Conservation (phyloP, 306 rosid genomes). For the Parietaria judaica region DNA sequence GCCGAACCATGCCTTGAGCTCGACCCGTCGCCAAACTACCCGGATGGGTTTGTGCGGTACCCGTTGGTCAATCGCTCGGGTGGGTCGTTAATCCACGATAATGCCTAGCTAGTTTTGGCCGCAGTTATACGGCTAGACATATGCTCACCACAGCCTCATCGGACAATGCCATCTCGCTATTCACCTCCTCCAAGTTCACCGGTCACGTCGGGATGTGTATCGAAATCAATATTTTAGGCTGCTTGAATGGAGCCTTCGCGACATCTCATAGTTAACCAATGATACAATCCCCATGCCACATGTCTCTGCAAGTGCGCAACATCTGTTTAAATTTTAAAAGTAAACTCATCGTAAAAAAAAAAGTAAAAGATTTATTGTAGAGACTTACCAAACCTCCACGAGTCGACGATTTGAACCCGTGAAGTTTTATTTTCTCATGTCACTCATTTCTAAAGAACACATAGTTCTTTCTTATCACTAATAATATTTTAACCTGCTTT, state of each 20-base stretch:
- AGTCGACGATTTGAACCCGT: too few relatives aligned
- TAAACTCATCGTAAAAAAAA: too few relatives aligned
- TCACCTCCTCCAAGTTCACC: constrained; percentile 76
- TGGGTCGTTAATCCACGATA: constrained; percentile 61
- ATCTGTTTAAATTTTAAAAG: too few relatives aligned
- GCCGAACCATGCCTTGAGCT: constrained; percentile 69
- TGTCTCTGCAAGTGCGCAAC: constrained; percentile 55
- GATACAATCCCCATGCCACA: background rate
- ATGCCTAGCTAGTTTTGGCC: constrained; percentile 95
- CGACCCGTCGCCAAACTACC: constrained; percentile 87
- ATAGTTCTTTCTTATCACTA: too few relatives aligned
- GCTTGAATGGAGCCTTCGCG: background rate
- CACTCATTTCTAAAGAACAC: too few relatives aligned
- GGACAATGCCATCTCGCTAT: constrained; percentile 56
- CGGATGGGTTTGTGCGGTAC: constrained; percentile 60
- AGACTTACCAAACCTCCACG: too few relatives aligned
- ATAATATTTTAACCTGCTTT: background rate
- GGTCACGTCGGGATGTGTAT: constrained; percentile 90
- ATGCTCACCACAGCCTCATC: constrained; percentile 61
- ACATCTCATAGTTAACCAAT: background rate
- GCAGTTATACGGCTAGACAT: constrained; percentile 26
- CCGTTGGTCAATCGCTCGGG: constrained; percentile 46
- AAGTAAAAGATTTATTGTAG: too few relatives aligned
- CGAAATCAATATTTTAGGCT: constrained; percentile 37
- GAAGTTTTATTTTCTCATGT: too few relatives aligned